Percentiles rank a stretch among this genome's conserved stretches.
These are phyloP conservation scores for Penicillium sp. DNA, from an alignment of 2,329 filamentous ascomycete species.

Conservation along the genomic window DNA sequence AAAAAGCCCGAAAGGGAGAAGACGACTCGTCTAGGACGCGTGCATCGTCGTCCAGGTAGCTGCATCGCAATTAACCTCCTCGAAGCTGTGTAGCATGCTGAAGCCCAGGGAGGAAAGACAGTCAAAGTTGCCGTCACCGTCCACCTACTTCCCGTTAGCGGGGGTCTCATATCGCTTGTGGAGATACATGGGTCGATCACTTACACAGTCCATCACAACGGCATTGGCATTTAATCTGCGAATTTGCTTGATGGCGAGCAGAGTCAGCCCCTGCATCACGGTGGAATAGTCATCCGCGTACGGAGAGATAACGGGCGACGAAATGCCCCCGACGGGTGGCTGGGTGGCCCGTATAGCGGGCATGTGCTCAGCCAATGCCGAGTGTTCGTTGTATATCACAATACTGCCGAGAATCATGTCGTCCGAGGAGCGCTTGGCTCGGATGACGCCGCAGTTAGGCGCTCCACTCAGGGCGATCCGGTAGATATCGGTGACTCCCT, in stretches of 20 bases:
- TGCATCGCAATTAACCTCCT: conserved; percentile 70
- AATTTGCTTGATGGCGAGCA: conserved; percentile 77
- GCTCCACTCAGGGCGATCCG: conserved; percentile 67
- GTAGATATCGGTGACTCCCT: conserved; percentile 76
- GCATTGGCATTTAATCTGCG: conserved; percentile 70
- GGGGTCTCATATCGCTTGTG: neutral
- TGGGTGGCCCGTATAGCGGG: conserved; percentile 61
- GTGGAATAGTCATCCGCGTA: conserved; percentile 64
- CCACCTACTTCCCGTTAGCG: conserved; percentile 52
- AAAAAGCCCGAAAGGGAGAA: neutral
- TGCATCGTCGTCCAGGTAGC: conserved; percentile 57
- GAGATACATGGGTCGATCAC: conserved; percentile 30
- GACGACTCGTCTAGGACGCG: conserved; percentile 24
- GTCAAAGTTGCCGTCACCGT: conserved; percentile 68
- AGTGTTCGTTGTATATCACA: conserved; percentile 69
- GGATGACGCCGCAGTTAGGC: conserved; percentile 72
- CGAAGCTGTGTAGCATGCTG: conserved; percentile 70
- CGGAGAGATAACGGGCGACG: conserved; percentile 71
- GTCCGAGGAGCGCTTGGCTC: conserved; percentile 67
- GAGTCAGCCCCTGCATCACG: conserved; percentile 70
- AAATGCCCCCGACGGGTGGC: conserved; percentile 65
- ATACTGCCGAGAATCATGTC: conserved; percentile 70
- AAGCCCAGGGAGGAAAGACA: conserved; percentile 76
- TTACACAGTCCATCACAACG: conserved; percentile 74
- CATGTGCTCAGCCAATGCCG: conserved; percentile 63